Base-by-base conservation (phyloP, 1,139 yeast species). In the Meyerozyma smithsonii region DNA sequence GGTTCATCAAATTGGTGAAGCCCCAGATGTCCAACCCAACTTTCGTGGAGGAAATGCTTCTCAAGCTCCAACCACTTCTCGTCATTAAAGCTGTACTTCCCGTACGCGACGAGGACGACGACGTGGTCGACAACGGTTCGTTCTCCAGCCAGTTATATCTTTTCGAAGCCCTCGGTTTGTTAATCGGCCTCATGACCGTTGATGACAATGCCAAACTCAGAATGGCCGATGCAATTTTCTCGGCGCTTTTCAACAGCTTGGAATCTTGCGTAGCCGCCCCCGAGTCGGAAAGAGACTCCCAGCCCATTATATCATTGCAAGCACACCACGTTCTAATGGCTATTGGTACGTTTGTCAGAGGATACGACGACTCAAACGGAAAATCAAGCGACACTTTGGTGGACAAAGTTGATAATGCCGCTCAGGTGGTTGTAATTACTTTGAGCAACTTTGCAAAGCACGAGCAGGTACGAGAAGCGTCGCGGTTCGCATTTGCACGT, bases 251-350 rank as follows among this genome's bases (percentile, higher is more conserved):
- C 55, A 66, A 74, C 14, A 84, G 79, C 46, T 69, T 92, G 47
- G 95, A 90, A 58, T 66, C 66, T 17, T 80, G 86, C 50, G 79
- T 82, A 39, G 49, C 60, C 7, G 50, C 50, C 14, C 44, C 52
- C 1, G 46, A 48, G 12, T 74, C 78, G 11, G 58, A 65, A 24
- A 54, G 59, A 14, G 63, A 64, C 34, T 56, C 67, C 15, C 72
- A 71, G 42, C 64, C 67, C 15, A 69, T 72, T 36, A 55, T 74
- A 28, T 72, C 83, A 4, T 62, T 86, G 36, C 94, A 88, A 56
- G 82, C 89, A 2, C 96, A 92, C 58, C 97, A 92, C 58, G 75
- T 83, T 32, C 64, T 94, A 37, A 79, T 87, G 80, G 92, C 97
- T 0, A 77, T 92, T 39, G 97, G 97, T 28, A 87, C 96, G 0